These are phyloP conservation scores for Croton laevigatus DNA, from an alignment of 441 rosid species.

Conservation along the genomic window DNA sequence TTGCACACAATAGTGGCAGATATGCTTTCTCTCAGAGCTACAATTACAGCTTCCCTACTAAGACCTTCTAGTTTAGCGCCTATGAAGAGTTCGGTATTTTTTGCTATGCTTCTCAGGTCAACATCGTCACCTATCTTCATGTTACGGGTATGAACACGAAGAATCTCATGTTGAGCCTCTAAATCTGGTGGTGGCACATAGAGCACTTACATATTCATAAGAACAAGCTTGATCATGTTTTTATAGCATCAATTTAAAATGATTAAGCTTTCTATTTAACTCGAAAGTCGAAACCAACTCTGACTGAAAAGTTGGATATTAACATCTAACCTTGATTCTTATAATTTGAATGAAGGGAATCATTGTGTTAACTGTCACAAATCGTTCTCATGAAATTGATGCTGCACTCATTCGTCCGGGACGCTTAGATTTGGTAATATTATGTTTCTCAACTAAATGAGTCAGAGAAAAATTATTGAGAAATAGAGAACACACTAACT, in stretches of 20 bases:
- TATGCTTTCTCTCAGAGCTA: conserved; percentile 82
- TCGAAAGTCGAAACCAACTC: conserved; percentile 7
- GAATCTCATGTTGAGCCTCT: conserved; percentile 77
- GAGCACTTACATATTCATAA: conserved; percentile 45
- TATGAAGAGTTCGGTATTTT: conserved; percentile 73
- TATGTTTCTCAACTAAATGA: background rate
- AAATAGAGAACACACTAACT: conserved; percentile 39
- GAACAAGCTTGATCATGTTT: background rate
- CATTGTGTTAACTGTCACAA: conserved; percentile 91
- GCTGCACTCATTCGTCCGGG: conserved; percentile 96
- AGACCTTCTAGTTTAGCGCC: conserved; percentile 87
- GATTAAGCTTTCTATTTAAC: conserved; percentile 8
- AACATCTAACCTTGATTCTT: conserved; percentile 4
- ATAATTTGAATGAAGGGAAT: conserved; percentile 48
- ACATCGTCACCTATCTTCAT: conserved; percentile 70
- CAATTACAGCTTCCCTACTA: conserved; percentile 82
- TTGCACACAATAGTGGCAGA: conserved; percentile 51
- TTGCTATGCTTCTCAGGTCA: conserved; percentile 63
- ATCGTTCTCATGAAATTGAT: conserved; percentile 85
- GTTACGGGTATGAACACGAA: conserved; percentile 68
- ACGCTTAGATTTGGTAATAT: conserved; percentile 48
- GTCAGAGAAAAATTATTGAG: background rate
- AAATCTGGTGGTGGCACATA: conserved; percentile 84
- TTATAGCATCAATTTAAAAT: background rate
- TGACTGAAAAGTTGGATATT: background rate